Evolutionary conservation across 495 filamentous ascomycete genomes (phyloP), one percentile per base, ranked within the genome.

Genomic region (Massariosphaeria phaeospora): DNA sequence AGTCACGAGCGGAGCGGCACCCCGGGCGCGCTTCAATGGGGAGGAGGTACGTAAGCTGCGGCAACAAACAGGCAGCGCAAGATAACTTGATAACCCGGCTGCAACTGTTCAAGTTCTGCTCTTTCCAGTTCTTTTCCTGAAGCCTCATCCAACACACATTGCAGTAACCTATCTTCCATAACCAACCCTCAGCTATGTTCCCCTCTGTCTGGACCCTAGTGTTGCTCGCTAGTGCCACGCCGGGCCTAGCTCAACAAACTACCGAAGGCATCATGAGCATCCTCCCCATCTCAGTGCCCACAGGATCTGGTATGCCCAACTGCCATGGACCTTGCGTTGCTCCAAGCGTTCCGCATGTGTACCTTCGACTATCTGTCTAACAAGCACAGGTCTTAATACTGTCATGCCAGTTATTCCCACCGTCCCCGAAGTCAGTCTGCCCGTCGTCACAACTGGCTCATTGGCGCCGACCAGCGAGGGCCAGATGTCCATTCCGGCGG

Each of bases 171-270:
- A 27, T 44, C n/a, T 3, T 5, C 8, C 18, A 21, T 21, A 20
- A 25, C 15, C 46, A 6, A 36, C 21, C 3, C 11, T 30, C 20
- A 1, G 20, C 44, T 30, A 39, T 42, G 18, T 20, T 54, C 21
- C 27, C 23, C 8, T 31, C 30, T 8, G 6, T 42, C 12, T n/a
- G n/a, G n/a, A 34, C 24, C 29, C 26, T 59, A 15, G 25, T 59
- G 33, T 18, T 59, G 20, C 7, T 53, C 23, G 56, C 49, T 59
- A 44, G 56, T 44, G 46, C 36, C 36, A 38, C 26, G 3, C 39
- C 26, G 8, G 21, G 34, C 7, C 7, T 57, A 15, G 53, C 44
- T 2, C 40, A 55, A 15, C n/a, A n/a, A 6, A 56, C 31, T 12
- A 49, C 44, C n/a, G 30, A 24, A 21, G 25, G 18, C 23, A 11